Evolutionary conservation across 208 protist species (phyloP), one percentile per base, ranked within the genome.

Genomic region (Trypanosoma caninum): DNA sequence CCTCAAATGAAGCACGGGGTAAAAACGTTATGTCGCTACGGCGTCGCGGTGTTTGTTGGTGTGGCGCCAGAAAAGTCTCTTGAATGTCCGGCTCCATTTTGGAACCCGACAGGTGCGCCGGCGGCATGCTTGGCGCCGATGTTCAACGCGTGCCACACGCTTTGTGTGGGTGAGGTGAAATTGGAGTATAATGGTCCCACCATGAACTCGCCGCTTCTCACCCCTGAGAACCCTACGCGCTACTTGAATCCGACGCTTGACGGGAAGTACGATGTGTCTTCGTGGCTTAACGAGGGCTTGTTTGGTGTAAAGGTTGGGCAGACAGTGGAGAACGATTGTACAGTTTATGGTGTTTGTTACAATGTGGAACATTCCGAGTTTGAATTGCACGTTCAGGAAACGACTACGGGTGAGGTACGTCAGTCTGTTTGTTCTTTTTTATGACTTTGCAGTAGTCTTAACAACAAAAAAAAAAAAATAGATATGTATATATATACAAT

Each of bases 1-100:
- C 54, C 33, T 25, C 38, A 59, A 10, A 60, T 72, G 44, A 71
- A 35, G 20, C 88, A 94, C 58, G 84, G 88, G 2, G 52, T 48
- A 9, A 91, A 93, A 67, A 59, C 91, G 62, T 66, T 94, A 35
- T 84, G 74, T 25, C 84, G 88, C 28, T 94, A 87, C 67, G 88
- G 88, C 55, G 46, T 76, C 5, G 82, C 88, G 13, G 82, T 86
- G 3, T 59, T 77, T 23, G 80, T 94, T 1, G 88, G 88, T 18
- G 78, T 91, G 7, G 63, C 57, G 1, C 40, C 61, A 40, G 58
- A 63, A 46, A 55, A 65, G 20, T 47, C 34, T 22, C 30, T 79
- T 53, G 40, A 50, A 37, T 64, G 72, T 31, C 76, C 84, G 22
- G 64, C 52, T 20, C 65, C 89, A 2, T 66, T 82, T 68, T 91